Conservation (phyloP, 345 rosid genomes). For the Psidium guajava region DNA sequence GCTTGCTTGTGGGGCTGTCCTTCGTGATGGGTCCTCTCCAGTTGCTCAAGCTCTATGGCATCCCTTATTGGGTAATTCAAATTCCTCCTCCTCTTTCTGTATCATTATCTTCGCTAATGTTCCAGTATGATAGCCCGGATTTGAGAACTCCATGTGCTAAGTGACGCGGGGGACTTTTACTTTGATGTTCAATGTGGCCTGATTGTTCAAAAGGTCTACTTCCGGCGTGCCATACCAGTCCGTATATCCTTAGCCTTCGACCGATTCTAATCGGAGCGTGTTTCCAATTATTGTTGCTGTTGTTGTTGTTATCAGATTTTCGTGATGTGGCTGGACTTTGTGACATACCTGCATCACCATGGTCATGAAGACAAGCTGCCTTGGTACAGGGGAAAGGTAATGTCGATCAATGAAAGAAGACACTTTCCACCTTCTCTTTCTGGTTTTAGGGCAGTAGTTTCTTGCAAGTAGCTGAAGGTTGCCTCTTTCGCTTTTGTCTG, state of each 20-base stretch:
- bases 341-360: conserved; percentile 87
- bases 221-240: not conserved
- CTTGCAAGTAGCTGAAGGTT: not conserved
- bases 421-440: not conserved
- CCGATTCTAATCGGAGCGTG: not conserved
- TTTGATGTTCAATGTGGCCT: not conserved
- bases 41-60: conserved; percentile 60
- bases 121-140: not conserved
- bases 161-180: not conserved
- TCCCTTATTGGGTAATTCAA: conserved; percentile 56
- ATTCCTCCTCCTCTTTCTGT: not conserved
- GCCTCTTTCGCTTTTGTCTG: not conserved
- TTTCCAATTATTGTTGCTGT: not conserved
- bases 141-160: not conserved
- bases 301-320: conserved; percentile 25
- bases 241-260: not conserved
- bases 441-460: not conserved
- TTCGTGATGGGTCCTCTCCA: conserved; percentile 48
- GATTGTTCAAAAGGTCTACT: not conserved
- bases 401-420: not conserved
- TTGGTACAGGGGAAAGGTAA: conserved; percentile 91
- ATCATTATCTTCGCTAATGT: not conserved
- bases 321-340: conserved; percentile 80
- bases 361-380: conserved; percentile 86
- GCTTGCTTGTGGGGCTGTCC: conserved; percentile 39